Evolutionary conservation across 164 flowering plant genomes (phyloP).

Genomic region (Kalanchoe fedtschenkoi): DNA sequence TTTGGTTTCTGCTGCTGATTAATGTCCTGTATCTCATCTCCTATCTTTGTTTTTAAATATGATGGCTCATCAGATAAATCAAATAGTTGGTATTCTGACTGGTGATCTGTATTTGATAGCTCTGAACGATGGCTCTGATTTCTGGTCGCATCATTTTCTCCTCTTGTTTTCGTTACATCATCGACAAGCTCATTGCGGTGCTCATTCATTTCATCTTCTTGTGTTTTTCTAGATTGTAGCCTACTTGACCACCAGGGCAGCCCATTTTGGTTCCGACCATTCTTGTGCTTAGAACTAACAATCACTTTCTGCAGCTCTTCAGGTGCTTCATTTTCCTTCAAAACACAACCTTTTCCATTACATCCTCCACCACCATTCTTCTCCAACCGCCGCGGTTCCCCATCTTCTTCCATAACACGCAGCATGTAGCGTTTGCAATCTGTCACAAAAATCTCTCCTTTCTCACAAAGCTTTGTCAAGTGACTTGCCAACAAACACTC

Average conservation of each 20-base stretch:
- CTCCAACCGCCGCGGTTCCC: not conserved
- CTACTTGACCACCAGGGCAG: too few relatives aligned
- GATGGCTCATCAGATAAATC: not conserved
- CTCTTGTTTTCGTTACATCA: not conserved
- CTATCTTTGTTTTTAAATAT: too few relatives aligned
- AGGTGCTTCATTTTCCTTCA: not conserved
- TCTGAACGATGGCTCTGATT: not conserved
- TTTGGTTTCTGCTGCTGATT: too few relatives aligned
- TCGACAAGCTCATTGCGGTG: too few relatives aligned
- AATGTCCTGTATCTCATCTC: too few relatives aligned
- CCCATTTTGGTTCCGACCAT: not conserved
- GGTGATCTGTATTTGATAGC: not conserved
- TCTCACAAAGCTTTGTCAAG: constrained; percentile 24
- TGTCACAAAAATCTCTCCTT: constrained; percentile 18
- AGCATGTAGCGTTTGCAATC: constrained; percentile 14
- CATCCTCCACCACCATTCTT: not conserved
- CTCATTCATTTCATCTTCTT: not conserved
- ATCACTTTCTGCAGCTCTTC: too few relatives aligned
- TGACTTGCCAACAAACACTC: constrained; percentile 20
- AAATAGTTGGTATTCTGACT: not conserved
- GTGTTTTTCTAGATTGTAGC: not conserved
- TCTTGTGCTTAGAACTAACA: not conserved
- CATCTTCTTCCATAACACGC: not conserved
- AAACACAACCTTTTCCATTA: not conserved
- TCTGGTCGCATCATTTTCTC: not conserved